Evolutionary conservation across 306 rosid species (phyloP).

Genomic region (Lathyrus oleraceus): DNA sequence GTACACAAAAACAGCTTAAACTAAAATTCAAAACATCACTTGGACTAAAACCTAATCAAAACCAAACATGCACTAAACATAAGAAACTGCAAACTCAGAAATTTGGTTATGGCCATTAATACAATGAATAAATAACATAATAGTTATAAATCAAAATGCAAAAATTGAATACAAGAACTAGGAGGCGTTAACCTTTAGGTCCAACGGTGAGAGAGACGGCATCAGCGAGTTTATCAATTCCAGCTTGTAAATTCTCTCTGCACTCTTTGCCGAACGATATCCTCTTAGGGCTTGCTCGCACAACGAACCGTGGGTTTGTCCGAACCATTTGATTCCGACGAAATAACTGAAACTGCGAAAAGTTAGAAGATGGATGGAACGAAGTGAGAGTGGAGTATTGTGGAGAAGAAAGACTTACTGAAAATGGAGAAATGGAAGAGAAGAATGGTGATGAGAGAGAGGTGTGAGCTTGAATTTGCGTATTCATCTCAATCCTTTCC

Average conservation of each 20-base stretch:
- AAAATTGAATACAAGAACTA: not conserved
- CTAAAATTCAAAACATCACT: not conserved
- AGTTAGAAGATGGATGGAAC: conserved; percentile 1
- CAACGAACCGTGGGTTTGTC: conserved; percentile 39
- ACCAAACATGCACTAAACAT: not conserved
- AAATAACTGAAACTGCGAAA: conserved; percentile 43
- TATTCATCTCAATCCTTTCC: conserved; percentile 23
- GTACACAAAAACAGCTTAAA: conserved; percentile 12
- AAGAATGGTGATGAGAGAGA: conserved; percentile 37
- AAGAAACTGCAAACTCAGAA: not conserved
- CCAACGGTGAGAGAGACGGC: conserved; percentile 96
- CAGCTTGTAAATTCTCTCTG: conserved; percentile 62
- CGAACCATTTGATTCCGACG: conserved; percentile 44
- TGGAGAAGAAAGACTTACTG: conserved; percentile 36
- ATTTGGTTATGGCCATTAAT: not conserved
- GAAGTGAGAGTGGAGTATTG: not conserved
- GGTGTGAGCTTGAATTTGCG: not conserved
- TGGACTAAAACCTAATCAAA: not conserved
- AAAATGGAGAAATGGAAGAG: conserved; percentile 19
- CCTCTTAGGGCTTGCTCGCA: conserved; percentile 75
- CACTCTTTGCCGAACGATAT: conserved; percentile 72
- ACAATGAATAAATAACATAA: not conserved
- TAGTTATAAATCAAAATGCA: conserved; percentile 1
- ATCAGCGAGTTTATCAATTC: conserved; percentile 93
- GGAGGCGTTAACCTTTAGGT: conserved; percentile 67